phyloP scores from a whole-genome alignment of 139 green algal genomes.

The Desmodesmus armatus region DNA sequence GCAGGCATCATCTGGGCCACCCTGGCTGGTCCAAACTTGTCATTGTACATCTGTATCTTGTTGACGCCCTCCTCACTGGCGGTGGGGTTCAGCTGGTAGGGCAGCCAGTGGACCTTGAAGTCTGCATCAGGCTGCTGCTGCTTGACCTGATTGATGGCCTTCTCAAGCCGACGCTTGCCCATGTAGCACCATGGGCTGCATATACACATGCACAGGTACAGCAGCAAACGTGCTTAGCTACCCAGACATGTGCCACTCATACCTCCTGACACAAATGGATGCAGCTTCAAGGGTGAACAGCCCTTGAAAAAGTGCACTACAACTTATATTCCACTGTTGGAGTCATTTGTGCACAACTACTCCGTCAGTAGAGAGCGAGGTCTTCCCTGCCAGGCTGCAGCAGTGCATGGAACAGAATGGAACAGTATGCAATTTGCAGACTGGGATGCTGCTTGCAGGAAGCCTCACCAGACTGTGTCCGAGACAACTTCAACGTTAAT shows the following conservation, averaged over 20 bases:
- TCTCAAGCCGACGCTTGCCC: constrained; percentile 38
- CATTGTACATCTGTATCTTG: constrained; percentile 46
- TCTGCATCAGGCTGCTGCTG: not conserved
- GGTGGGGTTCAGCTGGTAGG: constrained; percentile 21
- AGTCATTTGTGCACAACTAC: too few species aligned
- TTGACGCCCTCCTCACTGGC: constrained; percentile 15
- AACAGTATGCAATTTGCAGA: constrained; percentile 6
- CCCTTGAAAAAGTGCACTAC: too few species aligned
- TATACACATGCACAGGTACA: too few species aligned
- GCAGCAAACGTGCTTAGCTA: too few species aligned
- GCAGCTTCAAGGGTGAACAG: too few species aligned
- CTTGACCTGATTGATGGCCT: constrained; percentile 36
- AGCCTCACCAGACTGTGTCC: constrained; percentile 31
- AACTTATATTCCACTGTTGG: too few species aligned
- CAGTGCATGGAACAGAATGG: too few species aligned
- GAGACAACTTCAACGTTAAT: constrained; percentile 33
- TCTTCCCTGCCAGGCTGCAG: too few species aligned
- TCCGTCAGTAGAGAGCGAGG: too few species aligned
- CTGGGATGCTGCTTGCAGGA: not conserved
- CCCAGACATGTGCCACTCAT: too few species aligned
- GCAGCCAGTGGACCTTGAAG: constrained; percentile 41
- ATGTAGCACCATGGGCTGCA: constrained; percentile 43
- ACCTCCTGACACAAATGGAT: too few species aligned
- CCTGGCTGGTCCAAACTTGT: constrained; percentile 40
- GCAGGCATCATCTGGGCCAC: constrained; percentile 39